These are phyloP conservation scores for Arbutus unedo DNA, from an alignment of 148 eudicot species.

Conservation along the genomic window DNA sequence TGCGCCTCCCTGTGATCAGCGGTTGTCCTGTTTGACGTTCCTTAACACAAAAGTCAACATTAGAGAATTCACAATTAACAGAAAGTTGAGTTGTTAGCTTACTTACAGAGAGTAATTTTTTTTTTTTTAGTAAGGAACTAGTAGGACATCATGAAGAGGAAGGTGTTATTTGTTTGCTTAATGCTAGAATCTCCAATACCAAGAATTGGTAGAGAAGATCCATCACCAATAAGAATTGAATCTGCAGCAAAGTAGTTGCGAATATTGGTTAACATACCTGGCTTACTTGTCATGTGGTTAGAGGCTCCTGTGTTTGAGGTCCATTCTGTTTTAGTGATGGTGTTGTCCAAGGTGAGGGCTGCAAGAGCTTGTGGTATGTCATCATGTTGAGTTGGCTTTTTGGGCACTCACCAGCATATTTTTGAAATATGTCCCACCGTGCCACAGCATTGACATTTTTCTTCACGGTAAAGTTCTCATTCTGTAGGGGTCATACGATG, in stretches of 20 bases:
- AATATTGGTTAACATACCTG: background rate
- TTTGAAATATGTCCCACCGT: too few species aligned
- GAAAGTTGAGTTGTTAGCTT: background rate
- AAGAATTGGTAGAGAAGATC: background rate
- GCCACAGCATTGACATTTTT: too few species aligned
- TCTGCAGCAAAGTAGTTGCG: background rate
- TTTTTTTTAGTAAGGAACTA: background rate
- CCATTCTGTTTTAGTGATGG: background rate
- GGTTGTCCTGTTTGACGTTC: background rate
- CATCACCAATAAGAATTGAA: background rate
- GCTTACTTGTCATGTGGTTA: slow-evolving; percentile 15
- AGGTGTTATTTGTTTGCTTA: background rate
- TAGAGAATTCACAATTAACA: background rate
- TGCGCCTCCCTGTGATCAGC: background rate
- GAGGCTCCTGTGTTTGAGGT: slow-evolving; percentile 11
- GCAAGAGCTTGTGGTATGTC: background rate
- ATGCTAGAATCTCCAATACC: background rate
- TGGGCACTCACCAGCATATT: too few species aligned
- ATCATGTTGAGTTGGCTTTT: background rate
- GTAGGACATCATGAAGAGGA: background rate
- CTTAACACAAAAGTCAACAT: background rate
- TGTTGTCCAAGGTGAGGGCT: background rate
- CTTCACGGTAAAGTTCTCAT: too few species aligned
- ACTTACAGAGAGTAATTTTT: background rate
- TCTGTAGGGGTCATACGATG: too few species aligned